Evolutionary conservation across 2,329 filamentous ascomycete species (phyloP), one percentile per base, ranked within the genome.

Genomic region (Penicillium sp.): DNA sequence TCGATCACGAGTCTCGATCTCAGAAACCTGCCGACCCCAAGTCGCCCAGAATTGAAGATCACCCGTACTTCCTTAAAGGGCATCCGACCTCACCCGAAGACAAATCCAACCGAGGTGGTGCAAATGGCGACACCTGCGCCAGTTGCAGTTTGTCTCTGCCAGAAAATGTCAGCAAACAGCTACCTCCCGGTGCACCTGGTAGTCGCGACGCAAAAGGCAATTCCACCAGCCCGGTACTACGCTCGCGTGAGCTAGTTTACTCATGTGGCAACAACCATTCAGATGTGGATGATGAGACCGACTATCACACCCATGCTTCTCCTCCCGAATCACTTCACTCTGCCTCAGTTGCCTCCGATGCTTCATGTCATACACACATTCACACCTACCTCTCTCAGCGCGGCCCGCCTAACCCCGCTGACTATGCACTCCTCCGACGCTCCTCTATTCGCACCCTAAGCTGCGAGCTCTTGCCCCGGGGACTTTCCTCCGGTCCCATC

Each of bases 371-470:
- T 62, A 79, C 80, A 10, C 83, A 85, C 60, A 81, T 81, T 21
- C 68, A 84, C 49, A 84, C 80, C 59, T 85, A 84, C 67, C 75
- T 84, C 44, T 83, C 83, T n/a, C 79, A 82, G 34, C 81, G 80
- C 53, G 81, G 82, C 29, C 83, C 83, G 7, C 76, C 79, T 21
- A 80, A 81, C 34, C 79, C 81, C 11, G 74, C 76, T 7, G 78
- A 80, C 43, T 85, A 83, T 68, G 80, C 82, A 4, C 74, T 82
- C 11, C 74, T 85, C 23, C 80, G 83, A 57, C 80, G 81, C 38
- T 82, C 82, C 25, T 83, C 80, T 52, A 83, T 85, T 62, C 81
- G 82, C 58, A 83, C 83, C 0, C 70, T 85, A 38, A 84, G 81
- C 57, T 83, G 80, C 58, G 83, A 85, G 65, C 76, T 79, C 10